These are phyloP conservation scores for Talaromyces liani DNA, from an alignment of 495 filamentous ascomycete species.

Conservation along the genomic window DNA sequence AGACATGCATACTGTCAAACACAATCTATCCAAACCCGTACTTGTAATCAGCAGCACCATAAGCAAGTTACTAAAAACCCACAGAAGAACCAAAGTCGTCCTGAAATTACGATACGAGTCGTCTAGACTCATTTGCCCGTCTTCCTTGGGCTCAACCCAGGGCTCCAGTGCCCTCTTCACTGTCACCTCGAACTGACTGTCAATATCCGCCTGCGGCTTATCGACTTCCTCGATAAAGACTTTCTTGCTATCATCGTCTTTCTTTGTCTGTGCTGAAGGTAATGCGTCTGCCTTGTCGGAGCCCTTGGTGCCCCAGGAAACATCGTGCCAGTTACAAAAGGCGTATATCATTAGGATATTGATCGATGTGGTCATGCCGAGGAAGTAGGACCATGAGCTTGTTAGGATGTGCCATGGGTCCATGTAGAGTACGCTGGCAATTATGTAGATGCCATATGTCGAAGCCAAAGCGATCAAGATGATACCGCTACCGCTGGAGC, in stretches of 20 bases:
- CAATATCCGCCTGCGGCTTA: slow-evolving; percentile 95
- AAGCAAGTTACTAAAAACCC: slow-evolving; percentile 90
- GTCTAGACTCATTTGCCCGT: slow-evolving; percentile 79
- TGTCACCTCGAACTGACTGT: slow-evolving; percentile 91
- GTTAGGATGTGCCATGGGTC: slow-evolving; percentile 99
- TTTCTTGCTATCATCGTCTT: slow-evolving; percentile 70
- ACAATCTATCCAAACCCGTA: slow-evolving; percentile 72
- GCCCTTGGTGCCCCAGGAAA: slow-evolving; percentile 99
- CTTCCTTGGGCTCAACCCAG: slow-evolving; percentile 61
- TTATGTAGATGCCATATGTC: slow-evolving; percentile 94
- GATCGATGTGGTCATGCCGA: slow-evolving; percentile 96
- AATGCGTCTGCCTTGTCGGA: slow-evolving; percentile 94
- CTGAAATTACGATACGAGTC: slow-evolving; percentile 99
- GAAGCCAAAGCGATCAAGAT: slow-evolving; percentile 89
- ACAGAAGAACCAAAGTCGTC: slow-evolving; percentile 79
- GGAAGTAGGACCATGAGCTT: slow-evolving; percentile 86
- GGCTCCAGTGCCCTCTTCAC: slow-evolving; percentile 87
- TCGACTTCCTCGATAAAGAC: slow-evolving; percentile 89
- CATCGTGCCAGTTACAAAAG: slow-evolving; percentile 99
- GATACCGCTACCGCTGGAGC: slow-evolving; percentile 62
- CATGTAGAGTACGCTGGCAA: slow-evolving; percentile 98
- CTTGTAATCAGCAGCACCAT: slow-evolving; percentile 86
- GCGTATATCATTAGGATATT: slow-evolving; percentile 98
- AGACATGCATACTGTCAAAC: slow-evolving; percentile 64
- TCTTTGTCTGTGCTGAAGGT: slow-evolving; percentile 77